Evolutionary conservation across 306 rosid species (phyloP), one percentile per base, ranked within the genome.

Genomic region (Acacia confusa): DNA sequence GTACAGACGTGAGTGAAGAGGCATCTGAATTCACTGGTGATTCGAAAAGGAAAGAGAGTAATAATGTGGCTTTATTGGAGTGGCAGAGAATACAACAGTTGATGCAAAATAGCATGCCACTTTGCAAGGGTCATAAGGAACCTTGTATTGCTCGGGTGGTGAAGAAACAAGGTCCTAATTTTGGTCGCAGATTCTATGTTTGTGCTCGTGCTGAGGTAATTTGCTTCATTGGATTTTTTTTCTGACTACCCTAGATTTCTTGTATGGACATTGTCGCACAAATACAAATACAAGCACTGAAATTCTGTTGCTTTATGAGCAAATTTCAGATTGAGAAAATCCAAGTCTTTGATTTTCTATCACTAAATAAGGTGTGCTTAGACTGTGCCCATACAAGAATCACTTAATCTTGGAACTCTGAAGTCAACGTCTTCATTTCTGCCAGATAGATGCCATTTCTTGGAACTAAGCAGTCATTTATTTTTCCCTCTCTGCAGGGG

Each of bases 91-190:
- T 95, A 86, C 97, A 91, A 74, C 87, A 91, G 78, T 78, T 90
- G 82, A 93, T 95, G 99, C 97, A 95, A 88, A 89, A 81, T 83
- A 90, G 98, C 75, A 95, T 93, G 82, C 98, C 99, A 50, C 83
- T 90, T 84, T 93, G 99, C 90, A 93, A 87, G 89, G 96, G 92
- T 76, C 98, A 93, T 82, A 91, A 75, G 55, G 96, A 95, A 82
- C 91, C 91, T 58, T 92, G 97, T 83, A 89, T 92, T 72, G 91
- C 92, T 76, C 92, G 96, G 68, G 90, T 95, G 43, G 98, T 95
- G 84, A 89, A 91, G 96, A 93, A 95, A 88, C 97, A 84, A 78
- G 96, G 98, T 80, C 83, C 92, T 55, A 95, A 88, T 79, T 86
- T 85, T 76, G 99, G 99, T 57, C 94, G 94, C 85, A 86, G 98